Evolutionary conservation across 2,329 filamentous ascomycete species (phyloP).

Genomic region (Dryadomyces quercivorus): DNA sequence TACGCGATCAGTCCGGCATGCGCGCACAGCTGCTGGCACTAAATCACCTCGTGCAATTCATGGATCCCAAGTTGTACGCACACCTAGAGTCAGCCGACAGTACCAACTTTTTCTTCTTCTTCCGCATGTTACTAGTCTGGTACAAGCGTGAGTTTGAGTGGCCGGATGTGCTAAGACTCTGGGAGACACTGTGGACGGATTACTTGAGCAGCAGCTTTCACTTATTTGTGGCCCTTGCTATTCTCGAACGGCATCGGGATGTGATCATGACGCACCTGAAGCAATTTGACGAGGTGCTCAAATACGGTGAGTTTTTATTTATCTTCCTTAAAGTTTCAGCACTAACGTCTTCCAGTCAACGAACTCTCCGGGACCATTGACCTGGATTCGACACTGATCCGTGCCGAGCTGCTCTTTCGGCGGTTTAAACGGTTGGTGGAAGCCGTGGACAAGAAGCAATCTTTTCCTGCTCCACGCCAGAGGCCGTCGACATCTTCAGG

Average conservation of each 20-base stretch:
- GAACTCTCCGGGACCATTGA: conserved; percentile 92
- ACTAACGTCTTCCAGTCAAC: conserved; percentile 53
- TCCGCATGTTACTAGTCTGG: conserved; percentile 97
- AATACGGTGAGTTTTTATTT: conserved; percentile 61
- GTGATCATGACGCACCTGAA: conserved; percentile 91
- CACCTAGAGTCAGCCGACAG: conserved; percentile 84
- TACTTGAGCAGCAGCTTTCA: conserved; percentile 83
- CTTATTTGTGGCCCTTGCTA: conserved; percentile 84
- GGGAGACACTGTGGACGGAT: conserved; percentile 94
- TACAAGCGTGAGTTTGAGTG: conserved; percentile 96
- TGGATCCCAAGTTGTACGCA: conserved; percentile 88
- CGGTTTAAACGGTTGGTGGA: conserved; percentile 83
- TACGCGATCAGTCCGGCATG: conserved; percentile 95
- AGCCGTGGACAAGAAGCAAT: conserved; percentile 81
- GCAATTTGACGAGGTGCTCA: conserved; percentile 93
- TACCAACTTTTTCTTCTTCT: conserved; percentile 99
- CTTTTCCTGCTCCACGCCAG: conserved; percentile 54
- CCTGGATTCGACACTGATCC: conserved; percentile 69
- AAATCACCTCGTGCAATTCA: conserved; percentile 89
- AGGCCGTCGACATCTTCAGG: conserved; percentile 1
- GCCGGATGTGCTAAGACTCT: conserved; percentile 73
- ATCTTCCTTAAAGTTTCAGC: not conserved
- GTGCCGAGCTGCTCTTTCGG: conserved; percentile 79
- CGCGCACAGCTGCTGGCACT: conserved; percentile 78
- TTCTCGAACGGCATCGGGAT: conserved; percentile 89